Base-by-base conservation (phyloP, 139 green algal genomes). In the Tetradesmus obliquus region DNA sequence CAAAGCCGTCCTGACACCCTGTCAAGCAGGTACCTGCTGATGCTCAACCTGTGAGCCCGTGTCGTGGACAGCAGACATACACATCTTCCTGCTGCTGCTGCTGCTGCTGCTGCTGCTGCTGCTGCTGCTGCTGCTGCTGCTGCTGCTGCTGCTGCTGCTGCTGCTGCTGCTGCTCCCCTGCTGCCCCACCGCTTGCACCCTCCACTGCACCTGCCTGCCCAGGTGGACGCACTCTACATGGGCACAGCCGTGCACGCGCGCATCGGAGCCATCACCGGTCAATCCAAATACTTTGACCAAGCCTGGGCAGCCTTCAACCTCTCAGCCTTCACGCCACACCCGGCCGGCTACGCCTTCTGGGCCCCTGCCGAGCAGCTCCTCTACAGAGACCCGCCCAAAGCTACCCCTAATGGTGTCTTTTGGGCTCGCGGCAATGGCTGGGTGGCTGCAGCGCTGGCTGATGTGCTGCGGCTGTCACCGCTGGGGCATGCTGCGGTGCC, bases 351-450 rank as follows among this genome's bases (percentile, higher is more conserved):
- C 19, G 51, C 51, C 5, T 82, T 90, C 62, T 90, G 86, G 86
- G 66, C 60, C 7, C 13, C 19, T 8, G 20, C 3, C 3, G 51
- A 90, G 8, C 19, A 22, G 10, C 86, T 90, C 45, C 83, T 90
- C 66, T 90, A 90, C 86, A 24, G 86, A 1, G 66, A 90, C 66
- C 86, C 86, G 15, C 86, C 86, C 3, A 89, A 69, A 32, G 32
- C 2, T 6, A 51, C 13, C 32, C 86, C 86, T 2, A n/a, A 57
- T 20, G 86, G 86, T 12, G 86, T 90, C 12, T 90, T 82, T 45
- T 90, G 86, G 86, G 53, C 60, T 4, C 45, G 86, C 2, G 86
- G 62, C 32, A 90, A 85, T 10, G 80, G 80, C 80, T 85, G 80
- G 80, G 80, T 55, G 1, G 17, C 55, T 10, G 80, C 45, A 12